These are phyloP conservation scores for Carpinus fangiana DNA, from an alignment of 306 rosid species.

Conservation along the genomic window DNA sequence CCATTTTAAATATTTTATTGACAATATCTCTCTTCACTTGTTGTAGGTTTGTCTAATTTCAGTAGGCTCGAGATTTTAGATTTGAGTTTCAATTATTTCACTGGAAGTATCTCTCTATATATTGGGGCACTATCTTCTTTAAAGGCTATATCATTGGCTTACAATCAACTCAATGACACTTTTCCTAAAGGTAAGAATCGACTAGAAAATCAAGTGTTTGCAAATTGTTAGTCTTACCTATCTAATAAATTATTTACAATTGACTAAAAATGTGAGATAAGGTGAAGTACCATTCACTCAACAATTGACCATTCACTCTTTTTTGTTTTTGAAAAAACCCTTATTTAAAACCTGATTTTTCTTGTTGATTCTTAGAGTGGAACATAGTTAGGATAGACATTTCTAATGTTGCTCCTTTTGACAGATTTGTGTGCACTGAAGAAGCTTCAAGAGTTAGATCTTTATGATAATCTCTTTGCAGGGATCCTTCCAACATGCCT, in stretches of 20 bases:
- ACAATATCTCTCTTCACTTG: not conserved
- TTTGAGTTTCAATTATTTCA: not conserved
- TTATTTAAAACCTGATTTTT: too few relatives aligned
- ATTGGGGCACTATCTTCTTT: not conserved
- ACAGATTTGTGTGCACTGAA: conserved; percentile 16
- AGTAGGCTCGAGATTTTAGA: not conserved
- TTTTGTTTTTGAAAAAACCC: too few relatives aligned
- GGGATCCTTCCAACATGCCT: conserved; percentile 24
- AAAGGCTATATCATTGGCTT: not conserved
- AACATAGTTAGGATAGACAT: not conserved
- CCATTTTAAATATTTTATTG: not conserved
- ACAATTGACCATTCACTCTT: too few relatives aligned
- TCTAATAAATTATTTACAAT: not conserved
- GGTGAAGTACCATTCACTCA: too few relatives aligned
- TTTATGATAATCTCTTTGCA: not conserved
- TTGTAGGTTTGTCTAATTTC: not conserved
- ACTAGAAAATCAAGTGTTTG: not conserved
- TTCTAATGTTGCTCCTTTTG: not conserved
- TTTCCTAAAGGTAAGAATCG: conserved; percentile 15
- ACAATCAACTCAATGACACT: not conserved
- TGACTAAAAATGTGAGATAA: not conserved
- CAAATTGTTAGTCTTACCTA: too few relatives aligned
- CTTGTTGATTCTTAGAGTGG: too few relatives aligned
- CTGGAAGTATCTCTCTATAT: not conserved
- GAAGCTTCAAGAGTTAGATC: conserved; percentile 11